These are phyloP conservation scores for Backusella parvicylindrica DNA, from an alignment of 192 early-diverging fungal species.

Conservation along the genomic window DNA sequence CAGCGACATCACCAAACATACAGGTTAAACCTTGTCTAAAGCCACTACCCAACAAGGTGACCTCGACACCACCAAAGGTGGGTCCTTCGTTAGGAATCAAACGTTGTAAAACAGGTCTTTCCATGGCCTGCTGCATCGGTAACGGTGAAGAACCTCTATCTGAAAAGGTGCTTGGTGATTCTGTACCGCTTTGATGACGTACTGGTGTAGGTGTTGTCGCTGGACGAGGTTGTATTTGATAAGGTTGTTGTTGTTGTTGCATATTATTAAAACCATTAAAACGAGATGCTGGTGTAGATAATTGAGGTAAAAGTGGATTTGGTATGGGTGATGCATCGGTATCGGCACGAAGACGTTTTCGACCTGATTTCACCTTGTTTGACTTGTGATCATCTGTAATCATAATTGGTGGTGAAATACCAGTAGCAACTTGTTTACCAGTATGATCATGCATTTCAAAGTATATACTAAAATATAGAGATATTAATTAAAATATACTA, in stretches of 20 bases:
- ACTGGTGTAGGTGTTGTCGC: background rate
- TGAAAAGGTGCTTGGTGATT: background rate
- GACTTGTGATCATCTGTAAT: slow-evolving; percentile 99
- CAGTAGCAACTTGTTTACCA: slow-evolving; percentile 69
- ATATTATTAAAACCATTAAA: background rate
- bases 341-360: slow-evolving; percentile 31
- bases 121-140: background rate
- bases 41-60: slow-evolving; percentile 68
- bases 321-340: background rate
- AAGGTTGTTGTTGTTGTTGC: background rate
- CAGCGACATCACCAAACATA: slow-evolving; percentile 67
- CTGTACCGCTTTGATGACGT: background rate
- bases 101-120: slow-evolving; percentile 34
- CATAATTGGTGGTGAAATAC: slow-evolving; percentile 91
- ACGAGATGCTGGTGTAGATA: background rate
- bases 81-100: slow-evolving; percentile 79
- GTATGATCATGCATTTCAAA: slow-evolving; percentile 74
- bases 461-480: slow-evolving; percentile 52
- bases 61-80: slow-evolving; percentile 68
- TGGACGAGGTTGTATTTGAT: background rate
- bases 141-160: background rate
- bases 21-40: slow-evolving; percentile 73
- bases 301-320: background rate
- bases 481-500: background rate
- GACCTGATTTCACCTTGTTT: slow-evolving; percentile 50